phyloP scores from a whole-genome alignment of 2,329 filamentous ascomycete species.

The Microcera coccophila region DNA sequence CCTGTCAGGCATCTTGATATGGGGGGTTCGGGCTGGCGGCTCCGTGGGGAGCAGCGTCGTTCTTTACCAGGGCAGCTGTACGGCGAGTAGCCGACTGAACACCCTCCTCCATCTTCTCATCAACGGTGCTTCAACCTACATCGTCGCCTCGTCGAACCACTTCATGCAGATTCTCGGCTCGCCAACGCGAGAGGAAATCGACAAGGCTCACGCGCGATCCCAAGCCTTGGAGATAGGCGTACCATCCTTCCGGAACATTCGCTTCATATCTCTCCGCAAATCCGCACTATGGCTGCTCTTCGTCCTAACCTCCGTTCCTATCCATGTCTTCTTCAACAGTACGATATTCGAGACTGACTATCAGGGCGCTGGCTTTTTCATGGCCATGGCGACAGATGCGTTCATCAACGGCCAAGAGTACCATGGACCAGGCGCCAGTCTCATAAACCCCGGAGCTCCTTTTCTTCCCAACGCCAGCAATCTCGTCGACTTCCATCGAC shows the following conservation, averaged over 20 bases:
- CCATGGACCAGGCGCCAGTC: too few relatives aligned
- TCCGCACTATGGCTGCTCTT: slow-evolving; percentile 16
- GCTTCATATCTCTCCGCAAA: neutral
- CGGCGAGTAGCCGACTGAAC: slow-evolving; percentile 10
- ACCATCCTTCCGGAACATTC: neutral
- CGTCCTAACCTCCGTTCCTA: slow-evolving; percentile 21
- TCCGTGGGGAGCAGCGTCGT: neutral
- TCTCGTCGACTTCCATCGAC: too few relatives aligned
- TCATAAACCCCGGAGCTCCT: neutral
- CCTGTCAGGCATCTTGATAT: neutral
- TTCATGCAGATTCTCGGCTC: slow-evolving; percentile 50
- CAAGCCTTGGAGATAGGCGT: neutral
- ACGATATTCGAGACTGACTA: slow-evolving; percentile 10
- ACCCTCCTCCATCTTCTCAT: slow-evolving; percentile 42
- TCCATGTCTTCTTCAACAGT: slow-evolving; percentile 27
- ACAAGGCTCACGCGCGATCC: slow-evolving; percentile 39
- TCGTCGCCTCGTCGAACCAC: slow-evolving; percentile 47
- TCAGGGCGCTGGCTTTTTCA: slow-evolving; percentile 4
- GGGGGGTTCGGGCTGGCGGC: too few relatives aligned
- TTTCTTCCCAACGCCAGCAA: too few relatives aligned
- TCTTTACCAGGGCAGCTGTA: slow-evolving; percentile 14
- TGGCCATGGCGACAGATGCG: slow-evolving; percentile 8
- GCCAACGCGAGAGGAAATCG: slow-evolving; percentile 47
- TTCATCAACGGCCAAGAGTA: neutral
- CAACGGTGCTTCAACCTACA: slow-evolving; percentile 42